Percentiles rank a stretch among this genome's conserved stretches.
Conservation (phyloP, 768 basidiomycete species). For the Gautieria morchelliformis region DNA sequence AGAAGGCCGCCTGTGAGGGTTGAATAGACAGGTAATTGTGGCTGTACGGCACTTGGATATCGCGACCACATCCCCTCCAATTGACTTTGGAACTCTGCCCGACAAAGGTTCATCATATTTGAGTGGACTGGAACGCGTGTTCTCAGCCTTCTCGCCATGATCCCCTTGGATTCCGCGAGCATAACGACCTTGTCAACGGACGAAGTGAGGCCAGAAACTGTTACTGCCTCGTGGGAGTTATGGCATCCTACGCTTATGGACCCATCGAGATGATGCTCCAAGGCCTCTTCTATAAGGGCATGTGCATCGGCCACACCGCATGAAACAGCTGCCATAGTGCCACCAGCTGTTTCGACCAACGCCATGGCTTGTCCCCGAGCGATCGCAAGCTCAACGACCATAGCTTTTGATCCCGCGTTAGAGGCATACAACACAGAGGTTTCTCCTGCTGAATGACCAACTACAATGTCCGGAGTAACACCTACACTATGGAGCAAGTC, state of each 20-base stretch:
- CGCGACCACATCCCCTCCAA: slow-evolving; percentile 8
- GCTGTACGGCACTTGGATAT: slow-evolving; percentile 19
- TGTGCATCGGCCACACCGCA: slow-evolving; percentile 23
- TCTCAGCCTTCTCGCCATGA: slow-evolving; percentile 29
- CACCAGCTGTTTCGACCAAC: slow-evolving; percentile 23
- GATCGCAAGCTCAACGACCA: slow-evolving; percentile 24
- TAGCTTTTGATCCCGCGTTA: slow-evolving; percentile 6
- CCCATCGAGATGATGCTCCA: background rate
- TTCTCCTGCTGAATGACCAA: slow-evolving; percentile 10
- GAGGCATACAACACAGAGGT: slow-evolving; percentile 10
- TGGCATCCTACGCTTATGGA: slow-evolving; percentile 32
- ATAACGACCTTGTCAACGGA: slow-evolving; percentile 24
- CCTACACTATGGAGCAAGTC: slow-evolving; percentile 6
- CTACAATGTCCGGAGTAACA: slow-evolving; percentile 2
- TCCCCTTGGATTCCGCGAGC: slow-evolving; percentile 18
- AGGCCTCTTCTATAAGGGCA: slow-evolving; percentile 17
- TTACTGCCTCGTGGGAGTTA: slow-evolving; percentile 29
- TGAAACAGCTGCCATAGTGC: slow-evolving; percentile 35
- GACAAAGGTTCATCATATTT: slow-evolving; percentile 27
- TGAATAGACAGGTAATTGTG: slow-evolving; percentile 27
- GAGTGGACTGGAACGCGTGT: slow-evolving; percentile 32
- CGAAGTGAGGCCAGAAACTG: slow-evolving; percentile 25
- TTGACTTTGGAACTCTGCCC: slow-evolving; percentile 14
- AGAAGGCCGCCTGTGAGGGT: slow-evolving; percentile 23
- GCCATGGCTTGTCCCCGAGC: slow-evolving; percentile 31